Evolutionary conservation across 1,284 basidiomycete genomes (phyloP).

Genomic region (Malassezia cuniculi): DNA sequence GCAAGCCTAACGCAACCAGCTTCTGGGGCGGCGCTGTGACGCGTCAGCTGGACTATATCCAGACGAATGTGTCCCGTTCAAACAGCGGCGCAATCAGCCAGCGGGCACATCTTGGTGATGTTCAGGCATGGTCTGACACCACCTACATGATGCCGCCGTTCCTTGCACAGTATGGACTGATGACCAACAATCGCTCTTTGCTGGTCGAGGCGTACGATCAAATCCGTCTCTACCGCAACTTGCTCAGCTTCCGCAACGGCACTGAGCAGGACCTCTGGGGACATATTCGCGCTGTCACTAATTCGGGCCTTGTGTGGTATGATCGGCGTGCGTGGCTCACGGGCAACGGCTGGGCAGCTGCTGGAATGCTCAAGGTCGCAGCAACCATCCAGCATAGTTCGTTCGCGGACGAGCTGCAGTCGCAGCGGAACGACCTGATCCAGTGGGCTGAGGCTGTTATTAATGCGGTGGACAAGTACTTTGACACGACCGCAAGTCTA

Average conservation of each 20-base stretch:
- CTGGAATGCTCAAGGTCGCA: slow-evolving; percentile 69
- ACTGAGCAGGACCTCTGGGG: slow-evolving; percentile 37
- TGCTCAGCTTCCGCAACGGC: slow-evolving; percentile 52
- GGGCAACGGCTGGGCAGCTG: slow-evolving; percentile 73
- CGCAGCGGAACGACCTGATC: slow-evolving; percentile 54
- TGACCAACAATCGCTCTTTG: slow-evolving; percentile 57
- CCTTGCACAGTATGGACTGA: slow-evolving; percentile 71
- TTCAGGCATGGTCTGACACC: slow-evolving; percentile 39
- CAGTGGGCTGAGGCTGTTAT: slow-evolving; percentile 64
- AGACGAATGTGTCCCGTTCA: slow-evolving; percentile 53
- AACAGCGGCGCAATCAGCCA: slow-evolving; percentile 46
- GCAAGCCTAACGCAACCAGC: slow-evolving; percentile 13
- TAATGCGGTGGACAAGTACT: slow-evolving; percentile 54
- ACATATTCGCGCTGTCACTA: slow-evolving; percentile 26
- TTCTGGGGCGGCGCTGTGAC: slow-evolving; percentile 56
- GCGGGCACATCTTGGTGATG: slow-evolving; percentile 9
- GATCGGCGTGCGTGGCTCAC: slow-evolving; percentile 53
- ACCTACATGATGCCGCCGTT: slow-evolving; percentile 86
- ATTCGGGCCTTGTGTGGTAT: slow-evolving; percentile 13
- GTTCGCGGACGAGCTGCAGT: slow-evolving; percentile 50
- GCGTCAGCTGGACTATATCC: slow-evolving; percentile 60
- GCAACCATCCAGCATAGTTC: slow-evolving; percentile 58
- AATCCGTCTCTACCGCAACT: slow-evolving; percentile 60
- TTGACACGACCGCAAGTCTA: slow-evolving; percentile 44
- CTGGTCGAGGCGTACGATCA: slow-evolving; percentile 64